A percentile compares a stretch with the other conserved stretches of the same genome.
phyloP scores from a whole-genome alignment of 495 filamentous ascomycete genomes.

The Oidiodendron maius region DNA sequence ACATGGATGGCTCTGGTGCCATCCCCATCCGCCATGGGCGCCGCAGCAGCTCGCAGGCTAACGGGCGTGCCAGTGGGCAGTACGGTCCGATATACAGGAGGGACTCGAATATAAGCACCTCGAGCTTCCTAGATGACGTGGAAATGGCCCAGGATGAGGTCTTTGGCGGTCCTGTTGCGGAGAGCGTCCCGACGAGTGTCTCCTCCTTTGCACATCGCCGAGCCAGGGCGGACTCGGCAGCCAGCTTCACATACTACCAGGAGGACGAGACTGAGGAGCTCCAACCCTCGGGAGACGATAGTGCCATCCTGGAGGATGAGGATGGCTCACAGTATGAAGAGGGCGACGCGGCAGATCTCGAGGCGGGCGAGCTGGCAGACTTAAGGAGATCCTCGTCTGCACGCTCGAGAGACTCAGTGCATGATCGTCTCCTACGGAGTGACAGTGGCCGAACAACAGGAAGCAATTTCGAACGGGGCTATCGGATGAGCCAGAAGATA shows the following conservation, averaged over 20 bases:
- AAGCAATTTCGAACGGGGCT: constrained; percentile 48
- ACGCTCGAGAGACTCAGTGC: constrained; percentile 48
- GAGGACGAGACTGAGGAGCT: constrained; percentile 47
- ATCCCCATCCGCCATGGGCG: constrained; percentile 14
- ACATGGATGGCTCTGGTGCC: constrained; percentile 15
- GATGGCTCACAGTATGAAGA: constrained; percentile 18
- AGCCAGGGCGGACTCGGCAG: constrained; percentile 69
- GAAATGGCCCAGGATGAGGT: constrained; percentile 99
- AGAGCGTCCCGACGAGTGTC: constrained; percentile 87
- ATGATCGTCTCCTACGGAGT: constrained; percentile 64
- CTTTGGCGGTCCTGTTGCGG: constrained; percentile 88
- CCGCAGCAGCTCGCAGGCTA: constrained; percentile 20
- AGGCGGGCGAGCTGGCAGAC: constrained; percentile 31
- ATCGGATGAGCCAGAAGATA: constrained; percentile 74
- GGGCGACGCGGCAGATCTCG: constrained; percentile 29
- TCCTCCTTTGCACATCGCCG: constrained; percentile 82
- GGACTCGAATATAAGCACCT: constrained; percentile 71
- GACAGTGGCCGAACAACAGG: constrained; percentile 54
- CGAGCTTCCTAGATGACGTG: constrained; percentile 88
- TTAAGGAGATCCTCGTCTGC: constrained; percentile 49
- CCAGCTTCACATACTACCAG: constrained; percentile 89
- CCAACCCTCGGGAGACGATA: constrained; percentile 20
- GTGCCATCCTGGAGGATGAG: constrained; percentile 20
- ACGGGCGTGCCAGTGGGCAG: constrained; percentile 11
- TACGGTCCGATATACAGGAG: constrained; percentile 36